These are phyloP conservation scores for Fraxinus quadrangulata DNA, from an alignment of 257 asterid genomes.

Conservation along the genomic window DNA sequence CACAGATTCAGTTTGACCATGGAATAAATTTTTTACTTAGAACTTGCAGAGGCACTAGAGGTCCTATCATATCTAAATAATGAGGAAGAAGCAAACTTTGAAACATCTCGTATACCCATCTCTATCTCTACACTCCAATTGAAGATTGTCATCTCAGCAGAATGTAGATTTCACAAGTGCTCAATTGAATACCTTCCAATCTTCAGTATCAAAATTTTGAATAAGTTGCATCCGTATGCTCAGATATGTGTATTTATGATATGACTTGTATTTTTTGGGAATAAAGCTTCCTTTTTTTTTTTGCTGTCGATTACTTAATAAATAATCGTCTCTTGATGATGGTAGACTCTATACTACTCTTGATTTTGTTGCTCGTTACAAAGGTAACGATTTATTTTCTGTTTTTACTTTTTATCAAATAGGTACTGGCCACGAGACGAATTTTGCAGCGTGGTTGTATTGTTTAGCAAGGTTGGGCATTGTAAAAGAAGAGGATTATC, in stretches of 20 bases:
- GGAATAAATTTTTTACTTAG: not conserved
- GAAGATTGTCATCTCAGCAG: not conserved
- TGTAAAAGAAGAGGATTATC: constrained; percentile 81
- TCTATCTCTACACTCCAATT: not conserved
- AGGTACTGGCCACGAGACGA: constrained; percentile 97
- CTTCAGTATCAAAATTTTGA: not conserved
- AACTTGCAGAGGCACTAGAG: not conserved
- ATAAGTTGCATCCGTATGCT: not conserved
- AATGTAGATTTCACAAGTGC: not conserved
- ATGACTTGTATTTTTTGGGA: not conserved
- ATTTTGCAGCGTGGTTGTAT: constrained; percentile 87
- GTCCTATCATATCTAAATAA: not conserved
- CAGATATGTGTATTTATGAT: not conserved
- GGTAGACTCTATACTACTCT: constrained; percentile 4
- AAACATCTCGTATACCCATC: not conserved
- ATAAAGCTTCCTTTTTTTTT: not conserved
- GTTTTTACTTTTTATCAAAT: constrained; percentile 15
- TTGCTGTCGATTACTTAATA: not conserved
- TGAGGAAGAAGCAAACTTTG: not conserved
- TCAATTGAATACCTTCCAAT: not conserved
- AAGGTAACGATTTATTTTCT: constrained; percentile 7
- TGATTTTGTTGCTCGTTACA: constrained; percentile 6
- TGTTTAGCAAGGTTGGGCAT: constrained; percentile 76
- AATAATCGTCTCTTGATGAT: constrained; percentile 9
- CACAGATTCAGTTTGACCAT: not conserved